Conservation (phyloP, 148 eudicot species). For the Simmondsia chinensis region DNA sequence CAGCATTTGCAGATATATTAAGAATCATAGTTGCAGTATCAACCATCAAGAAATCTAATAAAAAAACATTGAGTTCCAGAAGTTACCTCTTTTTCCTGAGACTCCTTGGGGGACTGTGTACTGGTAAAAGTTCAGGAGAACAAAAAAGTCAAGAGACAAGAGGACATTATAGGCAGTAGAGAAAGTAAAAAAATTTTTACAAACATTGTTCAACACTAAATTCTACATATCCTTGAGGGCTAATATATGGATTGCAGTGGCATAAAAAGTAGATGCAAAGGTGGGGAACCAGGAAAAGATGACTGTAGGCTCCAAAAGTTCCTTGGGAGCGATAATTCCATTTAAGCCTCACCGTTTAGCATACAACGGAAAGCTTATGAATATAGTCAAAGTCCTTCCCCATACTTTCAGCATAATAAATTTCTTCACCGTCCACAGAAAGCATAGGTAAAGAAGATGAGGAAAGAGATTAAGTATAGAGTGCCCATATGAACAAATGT, state of each 20-base stretch:
- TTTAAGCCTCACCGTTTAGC: too few species aligned
- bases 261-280: too few species aligned
- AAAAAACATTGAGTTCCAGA: conserved; percentile 1
- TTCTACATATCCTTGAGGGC: too few species aligned
- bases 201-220: too few species aligned
- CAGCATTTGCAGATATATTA: too few species aligned
- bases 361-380: too few species aligned
- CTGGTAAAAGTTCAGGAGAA: conserved; percentile 23
- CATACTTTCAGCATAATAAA: too few species aligned
- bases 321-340: background rate
- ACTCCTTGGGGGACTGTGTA: conserved; percentile 40
- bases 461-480: background rate
- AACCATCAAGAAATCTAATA: too few species aligned
- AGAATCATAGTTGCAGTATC: too few species aligned
- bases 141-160: conserved; percentile 2
- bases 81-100: conserved; percentile 46
- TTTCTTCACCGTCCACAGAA: too few species aligned
- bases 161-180: background rate
- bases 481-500: background rate
- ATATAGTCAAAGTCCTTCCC: background rate
- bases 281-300: background rate
- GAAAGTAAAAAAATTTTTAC: background rate
- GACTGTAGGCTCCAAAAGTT: background rate
- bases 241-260: too few species aligned
- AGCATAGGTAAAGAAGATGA: background rate